phyloP scores from a whole-genome alignment of 371 early-diverging fungal genomes.

The Capillidium heterosporum region DNA sequence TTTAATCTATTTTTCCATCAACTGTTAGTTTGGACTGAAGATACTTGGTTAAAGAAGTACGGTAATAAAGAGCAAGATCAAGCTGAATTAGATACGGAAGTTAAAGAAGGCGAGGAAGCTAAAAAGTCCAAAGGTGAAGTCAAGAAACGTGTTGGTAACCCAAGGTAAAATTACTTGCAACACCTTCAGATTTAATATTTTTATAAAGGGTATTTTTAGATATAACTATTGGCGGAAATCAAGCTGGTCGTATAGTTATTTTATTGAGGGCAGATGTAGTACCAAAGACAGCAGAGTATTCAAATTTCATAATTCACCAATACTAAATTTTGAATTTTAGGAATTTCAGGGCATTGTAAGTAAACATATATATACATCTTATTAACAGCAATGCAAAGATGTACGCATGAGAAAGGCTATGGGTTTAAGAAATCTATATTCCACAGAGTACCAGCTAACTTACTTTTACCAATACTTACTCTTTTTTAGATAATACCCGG shows the following conservation, averaged over 20 bases:
- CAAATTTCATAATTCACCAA: not conserved
- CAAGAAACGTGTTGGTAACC: not conserved
- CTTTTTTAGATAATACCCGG: slow-evolving; percentile 24
- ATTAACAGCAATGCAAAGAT: slow-evolving; percentile 6
- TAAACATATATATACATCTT: not conserved
- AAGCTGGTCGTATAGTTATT: slow-evolving; percentile 67
- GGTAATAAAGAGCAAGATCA: not conserved
- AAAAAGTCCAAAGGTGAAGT: not conserved
- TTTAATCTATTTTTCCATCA: not conserved
- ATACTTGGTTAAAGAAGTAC: slow-evolving; percentile 11
- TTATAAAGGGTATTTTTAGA: slow-evolving; percentile 36
- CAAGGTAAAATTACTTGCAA: not conserved
- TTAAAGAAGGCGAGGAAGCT: not conserved
- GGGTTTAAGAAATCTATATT: slow-evolving; percentile 76
- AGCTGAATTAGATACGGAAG: not conserved
- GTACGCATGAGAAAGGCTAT: slow-evolving; percentile 55
- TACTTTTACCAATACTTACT: not conserved
- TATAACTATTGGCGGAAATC: slow-evolving; percentile 51
- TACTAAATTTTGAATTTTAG: not conserved
- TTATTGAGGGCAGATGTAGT: slow-evolving; percentile 78
- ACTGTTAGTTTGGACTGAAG: slow-evolving; percentile 10
- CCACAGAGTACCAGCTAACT: slow-evolving; percentile 68
- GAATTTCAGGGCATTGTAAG: slow-evolving; percentile 72
- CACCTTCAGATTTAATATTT: not conserved
- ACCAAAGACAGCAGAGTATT: slow-evolving; percentile 77